A percentile compares a stretch with the other conserved stretches of the same genome.
Conservation (phyloP, 805 yeast genomes). For the Suhomyces pyralidae region DNA sequence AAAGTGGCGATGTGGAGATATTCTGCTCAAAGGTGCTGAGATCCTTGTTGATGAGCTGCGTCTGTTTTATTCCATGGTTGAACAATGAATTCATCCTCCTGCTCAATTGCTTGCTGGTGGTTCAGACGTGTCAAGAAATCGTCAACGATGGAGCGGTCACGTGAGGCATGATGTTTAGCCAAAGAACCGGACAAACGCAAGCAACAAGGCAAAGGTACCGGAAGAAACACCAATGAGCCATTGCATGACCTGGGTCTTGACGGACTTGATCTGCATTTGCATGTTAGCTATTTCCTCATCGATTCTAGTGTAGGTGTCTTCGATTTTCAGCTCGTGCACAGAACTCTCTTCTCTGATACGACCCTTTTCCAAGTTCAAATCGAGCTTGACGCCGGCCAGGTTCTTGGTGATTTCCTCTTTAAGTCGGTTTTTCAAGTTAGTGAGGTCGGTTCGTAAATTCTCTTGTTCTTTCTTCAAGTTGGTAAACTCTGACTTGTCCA, state of each 20-base stretch:
- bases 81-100: conserved; percentile 66
- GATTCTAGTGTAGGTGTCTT: conserved; percentile 90
- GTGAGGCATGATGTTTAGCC: conserved; percentile 35
- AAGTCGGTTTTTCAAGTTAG: conserved; percentile 77
- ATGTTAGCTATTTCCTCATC: conserved; percentile 94
- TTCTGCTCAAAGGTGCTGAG: conserved; percentile 62
- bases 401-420: conserved; percentile 90
- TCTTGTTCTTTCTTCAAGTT: conserved; percentile 85
- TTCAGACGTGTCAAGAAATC: background rate
- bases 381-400: conserved; percentile 86
- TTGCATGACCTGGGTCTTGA: conserved; percentile 95
- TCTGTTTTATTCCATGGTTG: conserved; percentile 87
- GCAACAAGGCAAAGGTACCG: conserved; percentile 91
- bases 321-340: conserved; percentile 87
- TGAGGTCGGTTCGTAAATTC: conserved; percentile 75
- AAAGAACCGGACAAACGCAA: conserved; percentile 85
- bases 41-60: conserved; percentile 68
- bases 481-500: conserved; percentile 83
- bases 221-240: conserved; percentile 98
- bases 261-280: conserved; percentile 92
- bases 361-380: conserved; percentile 90
- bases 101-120: background rate
- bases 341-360: conserved; percentile 92
- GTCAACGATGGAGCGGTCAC: background rate
- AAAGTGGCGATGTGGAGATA: conserved; percentile 66